Evolutionary conservation across 2,329 filamentous ascomycete genomes (phyloP), one percentile per base, ranked within the genome.

Genomic region (Xylariales sp.): DNA sequence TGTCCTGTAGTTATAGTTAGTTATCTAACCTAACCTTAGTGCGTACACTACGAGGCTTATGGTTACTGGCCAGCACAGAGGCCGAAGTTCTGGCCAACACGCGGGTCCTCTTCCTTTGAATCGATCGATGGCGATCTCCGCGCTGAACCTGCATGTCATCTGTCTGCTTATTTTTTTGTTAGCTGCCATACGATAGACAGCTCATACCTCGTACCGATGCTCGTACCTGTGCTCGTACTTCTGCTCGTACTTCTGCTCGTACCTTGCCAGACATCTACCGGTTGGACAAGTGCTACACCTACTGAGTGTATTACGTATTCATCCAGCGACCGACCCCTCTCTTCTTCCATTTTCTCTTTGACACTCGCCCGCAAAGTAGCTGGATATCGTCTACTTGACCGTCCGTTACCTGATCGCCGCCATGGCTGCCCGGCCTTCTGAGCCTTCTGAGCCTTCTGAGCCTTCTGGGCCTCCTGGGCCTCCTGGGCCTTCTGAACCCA

Each of bases 121-220:
- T 61, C 50, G 34, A 55, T 60, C 56, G 48, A 55, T 56, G 34
- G 56, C 55, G 14, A 54, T 54, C 41, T 59, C 55, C 62, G 48
- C 48, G 56, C 62, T 59, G 50, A 56, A 32, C 36, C 50, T 55
- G 57, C 63, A 61, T 53, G 64, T 62, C 57, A 66, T 61, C 57
- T 57, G 57, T 43, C 39, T 23, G 48, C 57, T 65, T 60, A 60
- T 43, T 55, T 34, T 32, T 49, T 23, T 49, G 10, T 49, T 49
- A 41, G 39, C 39, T 41, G 4, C 4, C 39, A 41, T 14, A 4
- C 10, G 10, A 41, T 41, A 41, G 39, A 41, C 14, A 14, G 39
- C 30, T 9, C 46, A 8, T 49, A 9, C 23, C 23, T 23, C 23
- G 23, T 23, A 23, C 23, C 23, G 23, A 23, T 23, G 23, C 23